Evolutionary conservation across 148 eudicot genomes (phyloP).

Genomic region (Vaccinium vitisidaea): DNA sequence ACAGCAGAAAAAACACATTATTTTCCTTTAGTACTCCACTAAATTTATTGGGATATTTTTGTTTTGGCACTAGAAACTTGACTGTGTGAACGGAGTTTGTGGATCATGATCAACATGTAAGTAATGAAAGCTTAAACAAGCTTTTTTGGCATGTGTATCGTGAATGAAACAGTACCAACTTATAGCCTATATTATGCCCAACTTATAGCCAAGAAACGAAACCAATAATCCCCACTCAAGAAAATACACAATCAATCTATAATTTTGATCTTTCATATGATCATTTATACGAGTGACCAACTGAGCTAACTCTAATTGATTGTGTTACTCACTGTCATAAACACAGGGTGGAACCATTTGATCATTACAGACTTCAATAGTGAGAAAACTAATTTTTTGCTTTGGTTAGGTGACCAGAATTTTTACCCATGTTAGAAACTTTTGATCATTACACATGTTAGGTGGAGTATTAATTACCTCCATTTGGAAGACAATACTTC

Average conservation of each 20-base stretch:
- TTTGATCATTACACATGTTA: conserved; percentile 5
- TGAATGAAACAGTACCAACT: conserved; percentile 11
- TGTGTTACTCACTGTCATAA: background rate
- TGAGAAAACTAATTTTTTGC: background rate
- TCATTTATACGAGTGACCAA: no score
- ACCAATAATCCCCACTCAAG: no score
- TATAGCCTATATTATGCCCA: background rate
- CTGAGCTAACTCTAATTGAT: no score
- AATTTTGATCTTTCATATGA: no score
- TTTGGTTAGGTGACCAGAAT: background rate
- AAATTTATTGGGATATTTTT: background rate
- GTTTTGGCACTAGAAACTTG: background rate
- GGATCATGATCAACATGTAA: background rate
- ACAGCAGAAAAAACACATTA: background rate
- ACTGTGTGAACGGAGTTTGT: background rate
- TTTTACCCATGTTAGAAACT: background rate
- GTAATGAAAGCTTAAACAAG: background rate
- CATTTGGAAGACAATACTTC: conserved; percentile 10
- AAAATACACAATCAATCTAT: no score
- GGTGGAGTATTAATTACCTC: background rate
- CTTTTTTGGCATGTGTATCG: background rate
- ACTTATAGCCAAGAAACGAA: no score
- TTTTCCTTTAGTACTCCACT: background rate
- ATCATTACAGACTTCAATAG: background rate
- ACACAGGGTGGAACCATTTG: background rate